Base-by-base conservation (phyloP, 2,329 filamentous ascomycete genomes). In the Fusarium metavorans region DNA sequence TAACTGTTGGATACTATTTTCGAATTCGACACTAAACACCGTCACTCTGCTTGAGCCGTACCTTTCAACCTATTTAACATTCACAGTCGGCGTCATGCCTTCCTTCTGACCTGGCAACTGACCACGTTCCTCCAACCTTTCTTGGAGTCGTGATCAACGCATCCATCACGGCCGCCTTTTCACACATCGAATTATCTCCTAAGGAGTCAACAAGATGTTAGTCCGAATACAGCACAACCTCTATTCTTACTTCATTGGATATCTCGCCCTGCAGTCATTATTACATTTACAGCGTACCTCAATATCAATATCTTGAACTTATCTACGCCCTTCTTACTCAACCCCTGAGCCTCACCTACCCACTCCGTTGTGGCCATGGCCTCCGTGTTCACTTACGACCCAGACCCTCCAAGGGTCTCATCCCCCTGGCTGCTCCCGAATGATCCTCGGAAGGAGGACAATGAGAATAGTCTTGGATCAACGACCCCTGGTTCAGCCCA, bases 371-470 rank as follows among this genome's bases (percentile, higher is more conserved):
- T 14, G 35, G 76, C 11, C 64, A 97, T 97, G 94, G 96, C 97
- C 68, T 98, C 96, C 14, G 94, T 99, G 76, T 99, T 99, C 82
- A 98, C 96, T 0, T 99, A 94, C 81, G 95, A 98, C 72, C 92
- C 94, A 3, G 93, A 98, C 75, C 94, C 95, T 54, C 94, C 94
- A 2, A 88, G 94, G 82, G 95, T 98, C 39, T 93, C 94, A 16
- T 98, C 96, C 20, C 97, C 97, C 18, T 99, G 97, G 97, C 89
- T 93, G 61, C 90, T 87, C 13, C 88, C 92, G 1, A 85, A 87
- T 43, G 85, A 86, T 45, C 75, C 84, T 32, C 82, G 63, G 81
- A 64, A 83, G 80, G 59, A 83, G 80, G 64, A 73, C 80, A 32
- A 84, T 76, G 79, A 83, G 59, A 34, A 70, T 32, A 56, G 57